Evolutionary conservation across 495 filamentous ascomycete genomes (phyloP), one percentile per base, ranked within the genome.

Genomic region (Margaritispora aquatica): DNA sequence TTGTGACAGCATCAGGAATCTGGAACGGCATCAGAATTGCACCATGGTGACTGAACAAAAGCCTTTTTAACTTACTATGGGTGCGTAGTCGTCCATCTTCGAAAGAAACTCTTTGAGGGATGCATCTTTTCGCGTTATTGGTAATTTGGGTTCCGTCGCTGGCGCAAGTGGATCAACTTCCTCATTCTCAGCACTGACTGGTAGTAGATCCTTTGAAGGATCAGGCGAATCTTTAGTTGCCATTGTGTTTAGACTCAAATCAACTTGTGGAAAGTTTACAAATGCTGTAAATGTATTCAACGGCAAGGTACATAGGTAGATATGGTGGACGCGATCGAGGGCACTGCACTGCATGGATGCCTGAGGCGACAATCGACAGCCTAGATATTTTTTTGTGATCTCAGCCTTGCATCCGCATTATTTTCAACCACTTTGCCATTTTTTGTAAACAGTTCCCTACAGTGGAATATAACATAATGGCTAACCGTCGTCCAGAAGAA

Each of bases 21-120:
- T 97, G 67, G 50, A 31, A 50, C 9, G 27, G 21, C 11, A 44
- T 63, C 22, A 57, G 48, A 51, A 23, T 38, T 22, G 27, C 47
- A 49, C 27, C 51, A 8, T 41, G 0, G 34, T 21, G 13, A 50
- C n/a, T 24, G 17, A 10, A 46, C 13, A 24, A 27, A 31, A n/a
- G n/a, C n/a, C n/a, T n/a, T n/a, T 23, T 17, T 29, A 58, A 75
- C 85, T 63, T 82, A 97, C 93, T 63, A 98, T 96, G 19, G 94
- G 94, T 48, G 94, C 92, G 74, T 96, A 97, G 63, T 98, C 94
- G 68, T 98, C 94, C 93, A 97, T 97, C 78, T 93, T 96, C 36
- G 79, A 76, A 10, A 98, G 71, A 67, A 98, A 96, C 68, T 97
- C 92, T 61, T 89, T 88, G 57, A 98, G 75, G 19, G 85, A 92